A percentile compares a stretch with the other conserved stretches of the same genome.
Evolutionary conservation across 768 basidiomycete genomes (phyloP).

Genomic region (Gymnopilus junonius): DNA sequence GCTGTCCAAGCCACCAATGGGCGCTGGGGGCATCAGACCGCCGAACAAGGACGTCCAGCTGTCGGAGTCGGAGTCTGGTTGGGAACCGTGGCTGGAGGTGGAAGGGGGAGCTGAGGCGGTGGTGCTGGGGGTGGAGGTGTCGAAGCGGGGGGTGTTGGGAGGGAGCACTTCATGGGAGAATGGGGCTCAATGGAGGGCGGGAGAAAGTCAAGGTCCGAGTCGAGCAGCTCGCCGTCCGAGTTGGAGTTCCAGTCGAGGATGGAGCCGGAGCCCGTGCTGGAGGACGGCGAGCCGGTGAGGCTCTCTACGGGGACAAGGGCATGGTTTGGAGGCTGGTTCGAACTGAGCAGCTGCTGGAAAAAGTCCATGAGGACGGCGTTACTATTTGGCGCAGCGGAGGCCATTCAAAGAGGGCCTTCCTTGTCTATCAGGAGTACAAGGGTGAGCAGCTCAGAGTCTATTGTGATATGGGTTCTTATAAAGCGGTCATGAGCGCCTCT

Average conservation of each 20-base stretch:
- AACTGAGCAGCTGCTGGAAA: neutral
- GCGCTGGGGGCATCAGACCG: slow-evolving; percentile 2
- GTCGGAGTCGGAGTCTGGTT: neutral
- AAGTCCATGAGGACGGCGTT: neutral
- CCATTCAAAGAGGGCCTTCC: neutral
- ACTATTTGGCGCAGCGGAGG: neutral
- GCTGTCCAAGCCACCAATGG: neutral
- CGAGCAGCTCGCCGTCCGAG: slow-evolving; percentile 23
- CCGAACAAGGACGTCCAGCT: slow-evolving; percentile 3
- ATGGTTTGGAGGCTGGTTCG: slow-evolving; percentile 8
- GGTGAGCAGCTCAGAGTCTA: neutral
- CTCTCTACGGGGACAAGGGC: slow-evolving; percentile 18
- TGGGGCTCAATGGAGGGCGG: neutral
- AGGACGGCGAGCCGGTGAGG: slow-evolving; percentile 20
- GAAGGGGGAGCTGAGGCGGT: neutral
- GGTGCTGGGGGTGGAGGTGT: too few relatives aligned
- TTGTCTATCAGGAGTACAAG: neutral
- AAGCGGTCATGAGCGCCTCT: slow-evolving; percentile 19
- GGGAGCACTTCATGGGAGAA: neutral
- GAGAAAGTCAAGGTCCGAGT: slow-evolving; percentile 12
- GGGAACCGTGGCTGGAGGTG: neutral
- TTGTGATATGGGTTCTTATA: slow-evolving; percentile 15
- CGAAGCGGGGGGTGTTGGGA: too few relatives aligned
- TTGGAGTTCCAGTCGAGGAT: slow-evolving; percentile 27
- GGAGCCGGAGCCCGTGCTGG: slow-evolving; percentile 27